Percentiles rank a stretch among this genome's conserved stretches.
phyloP scores from a whole-genome alignment of 2,329 filamentous ascomycete genomes.

The Colletotrichum truncatum region DNA sequence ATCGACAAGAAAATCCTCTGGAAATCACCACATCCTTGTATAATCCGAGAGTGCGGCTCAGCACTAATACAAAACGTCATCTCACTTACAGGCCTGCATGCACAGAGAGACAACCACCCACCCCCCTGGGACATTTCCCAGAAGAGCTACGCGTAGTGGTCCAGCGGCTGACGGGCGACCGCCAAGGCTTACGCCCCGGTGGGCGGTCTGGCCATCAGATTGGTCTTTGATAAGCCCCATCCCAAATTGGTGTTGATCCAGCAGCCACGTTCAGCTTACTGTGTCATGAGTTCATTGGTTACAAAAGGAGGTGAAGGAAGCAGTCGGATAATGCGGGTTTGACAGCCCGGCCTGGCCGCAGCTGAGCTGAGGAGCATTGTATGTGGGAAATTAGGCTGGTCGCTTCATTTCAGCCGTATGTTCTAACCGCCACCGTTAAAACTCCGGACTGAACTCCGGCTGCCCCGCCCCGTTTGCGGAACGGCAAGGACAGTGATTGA shows the following conservation, averaged over 20 bases:
- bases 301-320: no score
- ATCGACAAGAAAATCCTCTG: no score
- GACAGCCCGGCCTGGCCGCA: background rate
- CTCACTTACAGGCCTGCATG: no score
- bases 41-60: background rate
- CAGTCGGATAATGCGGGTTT: background rate
- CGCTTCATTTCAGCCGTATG: no score
- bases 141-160: background rate
- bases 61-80: background rate
- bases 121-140: background rate
- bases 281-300: no score
- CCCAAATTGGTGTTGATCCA: no score
- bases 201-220: background rate
- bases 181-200: background rate
- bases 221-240: slow-evolving; percentile 4
- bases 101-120: background rate
- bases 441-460: no score
- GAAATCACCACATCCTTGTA: background rate
- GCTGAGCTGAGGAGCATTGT: background rate
- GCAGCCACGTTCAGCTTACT: no score
- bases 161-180: background rate
- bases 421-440: no score
- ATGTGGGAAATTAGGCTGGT: no score
- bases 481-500: no score
- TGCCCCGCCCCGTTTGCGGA: no score